Evolutionary conservation across 192 early-diverging fungal genomes (phyloP).

Genomic region (Backusella tuberculispora): DNA sequence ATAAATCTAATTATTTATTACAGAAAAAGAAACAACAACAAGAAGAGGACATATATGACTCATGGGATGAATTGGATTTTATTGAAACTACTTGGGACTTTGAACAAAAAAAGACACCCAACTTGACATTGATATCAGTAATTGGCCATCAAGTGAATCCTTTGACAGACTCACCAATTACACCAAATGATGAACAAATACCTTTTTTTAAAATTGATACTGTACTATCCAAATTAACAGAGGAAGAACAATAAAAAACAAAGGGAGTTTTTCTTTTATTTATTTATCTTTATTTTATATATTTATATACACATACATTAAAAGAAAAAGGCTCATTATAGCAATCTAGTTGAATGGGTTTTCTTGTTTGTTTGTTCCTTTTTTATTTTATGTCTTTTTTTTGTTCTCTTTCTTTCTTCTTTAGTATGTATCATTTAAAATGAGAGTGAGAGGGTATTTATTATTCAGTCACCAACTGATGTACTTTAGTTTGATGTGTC

Average conservation of each 20-base stretch:
- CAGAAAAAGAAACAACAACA: background rate
- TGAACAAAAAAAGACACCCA: background rate
- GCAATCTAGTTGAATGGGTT: too few relatives aligned
- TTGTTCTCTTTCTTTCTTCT: background rate
- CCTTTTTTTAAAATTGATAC: conserved; percentile 9
- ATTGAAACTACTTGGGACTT: conserved; percentile 20
- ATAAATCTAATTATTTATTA: background rate
- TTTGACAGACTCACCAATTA: conserved; percentile 26
- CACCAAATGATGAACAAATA: conserved; percentile 9
- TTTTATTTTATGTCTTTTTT: background rate
- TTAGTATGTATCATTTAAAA: background rate
- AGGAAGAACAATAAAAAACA: background rate
- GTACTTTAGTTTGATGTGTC: conserved; percentile 29
- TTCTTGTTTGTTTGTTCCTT: background rate
- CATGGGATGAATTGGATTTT: conserved; percentile 20
- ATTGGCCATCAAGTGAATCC: background rate
- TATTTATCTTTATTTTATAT: background rate
- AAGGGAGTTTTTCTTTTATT: too few relatives aligned
- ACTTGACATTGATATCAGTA: background rate
- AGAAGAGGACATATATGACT: background rate
- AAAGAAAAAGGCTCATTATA: too few relatives aligned
- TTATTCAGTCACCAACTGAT: conserved; percentile 18
- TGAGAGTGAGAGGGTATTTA: background rate
- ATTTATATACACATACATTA: too few relatives aligned
- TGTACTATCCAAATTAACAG: background rate